phyloP scores from a whole-genome alignment of 192 early-diverging fungal species.

The Coemansia sp. region DNA sequence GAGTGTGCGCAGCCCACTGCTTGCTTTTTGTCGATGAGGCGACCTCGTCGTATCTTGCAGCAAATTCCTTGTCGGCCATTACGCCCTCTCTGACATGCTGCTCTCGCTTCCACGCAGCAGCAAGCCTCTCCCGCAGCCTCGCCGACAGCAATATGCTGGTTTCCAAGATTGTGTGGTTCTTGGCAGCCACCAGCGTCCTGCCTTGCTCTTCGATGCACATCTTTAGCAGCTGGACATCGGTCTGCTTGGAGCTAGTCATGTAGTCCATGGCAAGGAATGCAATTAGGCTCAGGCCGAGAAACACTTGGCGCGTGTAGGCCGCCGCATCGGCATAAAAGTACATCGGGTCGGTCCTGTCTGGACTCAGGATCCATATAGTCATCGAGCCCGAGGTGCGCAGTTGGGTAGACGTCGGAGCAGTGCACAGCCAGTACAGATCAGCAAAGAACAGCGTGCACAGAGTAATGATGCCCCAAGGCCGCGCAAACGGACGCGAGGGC shows the following conservation, averaged over 20 bases:
- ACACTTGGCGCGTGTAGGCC: constrained; percentile 27
- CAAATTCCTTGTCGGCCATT: constrained; percentile 24
- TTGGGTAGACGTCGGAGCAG: constrained; percentile 17
- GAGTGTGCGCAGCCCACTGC: constrained; percentile 27
- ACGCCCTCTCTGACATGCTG: constrained; percentile 12
- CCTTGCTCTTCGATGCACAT: constrained; percentile 19
- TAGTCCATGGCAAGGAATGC: constrained; percentile 30
- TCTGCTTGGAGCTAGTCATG: constrained; percentile 36
- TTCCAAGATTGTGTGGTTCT: constrained; percentile 39
- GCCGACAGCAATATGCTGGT: constrained; percentile 25
- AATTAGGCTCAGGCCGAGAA: constrained; percentile 15
- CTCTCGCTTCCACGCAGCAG: constrained; percentile 30
- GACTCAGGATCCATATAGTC: constrained; percentile 34
- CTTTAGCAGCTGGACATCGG: constrained; percentile 43
- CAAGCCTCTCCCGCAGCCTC: constrained; percentile 20
- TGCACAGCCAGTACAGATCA: constrained; percentile 42
- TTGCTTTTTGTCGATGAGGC: constrained; percentile 28
- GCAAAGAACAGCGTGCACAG: constrained; percentile 20
- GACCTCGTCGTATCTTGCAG: constrained; percentile 16
- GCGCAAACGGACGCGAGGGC: constrained; percentile 30
- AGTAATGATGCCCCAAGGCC: constrained; percentile 34
- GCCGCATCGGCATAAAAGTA: constrained; percentile 37
- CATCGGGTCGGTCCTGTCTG: constrained; percentile 18
- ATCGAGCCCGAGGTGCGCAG: constrained; percentile 6
- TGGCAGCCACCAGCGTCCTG: constrained; percentile 10